These are phyloP conservation scores for Saccharomycopsis sp. DNA, from an alignment of 805 yeast genomes.

Conservation along the genomic window DNA sequence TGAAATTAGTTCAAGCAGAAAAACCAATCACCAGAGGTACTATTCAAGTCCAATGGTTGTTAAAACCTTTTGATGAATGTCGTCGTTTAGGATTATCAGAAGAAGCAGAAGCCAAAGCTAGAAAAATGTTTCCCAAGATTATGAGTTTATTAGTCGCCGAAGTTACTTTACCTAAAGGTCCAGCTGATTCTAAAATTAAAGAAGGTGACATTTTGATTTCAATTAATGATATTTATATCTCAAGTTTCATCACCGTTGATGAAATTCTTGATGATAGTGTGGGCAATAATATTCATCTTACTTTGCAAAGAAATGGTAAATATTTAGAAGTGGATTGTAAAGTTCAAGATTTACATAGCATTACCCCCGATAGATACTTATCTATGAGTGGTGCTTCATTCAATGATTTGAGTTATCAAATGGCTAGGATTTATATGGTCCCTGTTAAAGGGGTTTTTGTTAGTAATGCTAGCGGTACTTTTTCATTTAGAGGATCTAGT, in stretches of 20 bases:
- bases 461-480: slow-evolving; percentile 16
- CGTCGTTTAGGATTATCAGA: slow-evolving; percentile 18
- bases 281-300: slow-evolving; percentile 13
- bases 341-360: slow-evolving; percentile 18
- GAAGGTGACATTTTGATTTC: slow-evolving; percentile 19
- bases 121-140: slow-evolving; percentile 19
- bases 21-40: slow-evolving; percentile 17
- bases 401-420: slow-evolving; percentile 18
- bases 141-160: slow-evolving; percentile 19
- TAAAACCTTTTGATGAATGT: slow-evolving; percentile 18
- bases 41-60: slow-evolving; percentile 19
- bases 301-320: slow-evolving; percentile 18
- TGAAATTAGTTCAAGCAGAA: slow-evolving; percentile 15
- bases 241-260: slow-evolving; percentile 18
- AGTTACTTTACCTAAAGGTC: slow-evolving; percentile 18
- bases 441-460: slow-evolving; percentile 18
- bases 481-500: slow-evolving; percentile 17
- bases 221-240: slow-evolving; percentile 18
- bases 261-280: slow-evolving; percentile 18
- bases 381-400: slow-evolving; percentile 18
- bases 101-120: slow-evolving; percentile 17
- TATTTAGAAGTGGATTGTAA: slow-evolving; percentile 15
- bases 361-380: slow-evolving; percentile 14
- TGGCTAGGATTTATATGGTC: slow-evolving; percentile 17
- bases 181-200: slow-evolving; percentile 16